Evolutionary conservation across 139 green algal genomes (phyloP).

Genomic region (Chlamydomonas incerta): DNA sequence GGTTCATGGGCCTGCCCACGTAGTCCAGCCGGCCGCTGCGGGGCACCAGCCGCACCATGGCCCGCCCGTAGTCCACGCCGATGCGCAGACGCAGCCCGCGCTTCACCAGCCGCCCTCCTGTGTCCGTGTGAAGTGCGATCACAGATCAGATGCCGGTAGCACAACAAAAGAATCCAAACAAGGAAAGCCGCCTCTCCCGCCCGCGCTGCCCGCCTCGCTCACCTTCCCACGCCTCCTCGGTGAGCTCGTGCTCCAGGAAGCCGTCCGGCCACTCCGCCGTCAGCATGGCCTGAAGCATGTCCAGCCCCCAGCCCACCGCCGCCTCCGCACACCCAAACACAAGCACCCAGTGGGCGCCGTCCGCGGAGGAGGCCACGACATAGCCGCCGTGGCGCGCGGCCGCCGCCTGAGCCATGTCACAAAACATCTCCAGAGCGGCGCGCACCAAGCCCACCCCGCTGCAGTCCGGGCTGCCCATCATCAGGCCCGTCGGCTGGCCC

Average conservation of each 20-base stretch:
- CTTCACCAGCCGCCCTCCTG: background rate
- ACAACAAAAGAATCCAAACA: too few species aligned
- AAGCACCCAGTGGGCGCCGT: constrained; percentile 22
- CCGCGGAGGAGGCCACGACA: constrained; percentile 7
- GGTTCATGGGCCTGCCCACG: constrained; percentile 4
- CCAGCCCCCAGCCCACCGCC: constrained; percentile 8
- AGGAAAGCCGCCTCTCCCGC: too few species aligned
- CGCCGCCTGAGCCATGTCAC: background rate
- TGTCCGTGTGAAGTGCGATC: too few species aligned
- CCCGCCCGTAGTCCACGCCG: background rate
- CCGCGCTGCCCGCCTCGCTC: too few species aligned
- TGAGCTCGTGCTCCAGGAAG: constrained; percentile 21
- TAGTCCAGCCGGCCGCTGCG: constrained; percentile 7
- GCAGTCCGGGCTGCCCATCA: background rate
- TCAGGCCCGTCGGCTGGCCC: too few species aligned
- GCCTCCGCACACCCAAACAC: constrained; percentile 1
- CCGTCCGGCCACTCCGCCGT: constrained; percentile 9
- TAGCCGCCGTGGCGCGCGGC: background rate
- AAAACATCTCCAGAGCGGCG: background rate
- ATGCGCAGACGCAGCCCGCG: constrained; percentile 1
- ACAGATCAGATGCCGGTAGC: too few species aligned
- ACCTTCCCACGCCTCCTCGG: constrained; percentile 31
- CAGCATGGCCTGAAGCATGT: constrained; percentile 27
- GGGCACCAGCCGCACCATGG: background rate
- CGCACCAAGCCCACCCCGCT: background rate